Evolutionary conservation across 768 basidiomycete species (phyloP).

Genomic region (Boletus fagicola): DNA sequence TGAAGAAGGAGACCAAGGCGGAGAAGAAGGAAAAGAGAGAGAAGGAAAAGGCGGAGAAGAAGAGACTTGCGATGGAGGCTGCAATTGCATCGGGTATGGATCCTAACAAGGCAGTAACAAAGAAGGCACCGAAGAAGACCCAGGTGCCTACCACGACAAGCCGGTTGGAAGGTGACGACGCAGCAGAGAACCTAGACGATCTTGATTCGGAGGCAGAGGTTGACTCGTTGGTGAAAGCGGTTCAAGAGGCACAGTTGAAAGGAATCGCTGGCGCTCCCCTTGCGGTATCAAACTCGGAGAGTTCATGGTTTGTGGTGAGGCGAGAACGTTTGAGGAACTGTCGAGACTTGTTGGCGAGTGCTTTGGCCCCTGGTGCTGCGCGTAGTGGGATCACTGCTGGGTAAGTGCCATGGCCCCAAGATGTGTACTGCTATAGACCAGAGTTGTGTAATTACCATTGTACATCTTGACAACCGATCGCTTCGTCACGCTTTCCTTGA

Average conservation of each 20-base stretch:
- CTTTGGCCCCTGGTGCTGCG: conserved; percentile 34
- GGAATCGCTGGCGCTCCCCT: conserved; percentile 64
- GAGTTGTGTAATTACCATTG: not conserved
- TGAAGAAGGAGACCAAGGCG: conserved; percentile 81
- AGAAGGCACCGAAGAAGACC: conserved; percentile 66
- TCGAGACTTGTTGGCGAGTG: conserved; percentile 55
- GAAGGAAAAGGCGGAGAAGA: conserved; percentile 80
- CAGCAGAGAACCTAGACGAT: conserved; percentile 70
- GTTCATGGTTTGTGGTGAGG: conserved; percentile 80
- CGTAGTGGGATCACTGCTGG: conserved; percentile 27
- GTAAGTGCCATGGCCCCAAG: conserved; percentile 10
- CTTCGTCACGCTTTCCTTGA: not conserved
- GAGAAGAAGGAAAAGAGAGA: conserved; percentile 86
- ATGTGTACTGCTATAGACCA: not conserved
- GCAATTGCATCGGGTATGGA: conserved; percentile 62
- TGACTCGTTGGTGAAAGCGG: conserved; percentile 65
- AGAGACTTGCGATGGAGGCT: conserved; percentile 65
- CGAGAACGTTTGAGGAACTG: conserved; percentile 61
- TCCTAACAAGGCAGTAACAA: conserved; percentile 42
- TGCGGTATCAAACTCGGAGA: conserved; percentile 69
- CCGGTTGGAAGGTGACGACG: conserved; percentile 57
- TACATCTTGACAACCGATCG: not conserved
- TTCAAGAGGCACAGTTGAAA: conserved; percentile 52
- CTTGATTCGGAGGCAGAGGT: conserved; percentile 85
- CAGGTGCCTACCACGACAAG: conserved; percentile 50